Conservation (phyloP, 257 asterid species). For the Nicotiana otophora region DNA sequence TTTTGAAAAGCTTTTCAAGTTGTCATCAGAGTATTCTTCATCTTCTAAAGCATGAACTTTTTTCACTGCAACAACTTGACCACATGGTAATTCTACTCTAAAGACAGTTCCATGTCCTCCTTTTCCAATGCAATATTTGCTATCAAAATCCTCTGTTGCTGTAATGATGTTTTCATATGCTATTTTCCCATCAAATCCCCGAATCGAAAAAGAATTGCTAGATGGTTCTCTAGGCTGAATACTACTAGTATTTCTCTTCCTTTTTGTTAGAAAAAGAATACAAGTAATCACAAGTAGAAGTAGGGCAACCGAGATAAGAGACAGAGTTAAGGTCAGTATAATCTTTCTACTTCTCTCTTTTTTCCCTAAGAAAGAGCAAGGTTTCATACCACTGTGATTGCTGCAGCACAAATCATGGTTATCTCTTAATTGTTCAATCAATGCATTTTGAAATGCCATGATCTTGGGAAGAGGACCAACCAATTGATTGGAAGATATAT, state of each 20-base stretch:
- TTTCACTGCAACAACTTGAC: constrained; percentile 32
- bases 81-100: constrained; percentile 19
- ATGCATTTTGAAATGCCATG: constrained; percentile 22
- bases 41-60: constrained; percentile 19
- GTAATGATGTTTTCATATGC: constrained; percentile 22
- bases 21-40: not conserved
- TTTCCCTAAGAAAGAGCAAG: constrained; percentile 13
- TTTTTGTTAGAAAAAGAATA: not conserved
- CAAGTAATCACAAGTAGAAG: constrained; percentile 11
- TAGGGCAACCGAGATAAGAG: constrained; percentile 9
- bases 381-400: constrained; percentile 20
- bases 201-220: constrained; percentile 12
- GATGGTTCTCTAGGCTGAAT: not conserved
- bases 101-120: constrained; percentile 35
- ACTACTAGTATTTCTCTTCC: not conserved
- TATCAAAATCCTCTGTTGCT: constrained; percentile 23
- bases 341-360: not conserved
- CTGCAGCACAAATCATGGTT: constrained; percentile 36
- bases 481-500: constrained; percentile 35
- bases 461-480: constrained; percentile 34
- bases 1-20: constrained; percentile 16
- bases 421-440: constrained; percentile 19
- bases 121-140: constrained; percentile 22
- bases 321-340: not conserved
- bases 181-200: constrained; percentile 24